Conservation (phyloP, 208 protist species). For the Porcisia hertigi region DNA sequence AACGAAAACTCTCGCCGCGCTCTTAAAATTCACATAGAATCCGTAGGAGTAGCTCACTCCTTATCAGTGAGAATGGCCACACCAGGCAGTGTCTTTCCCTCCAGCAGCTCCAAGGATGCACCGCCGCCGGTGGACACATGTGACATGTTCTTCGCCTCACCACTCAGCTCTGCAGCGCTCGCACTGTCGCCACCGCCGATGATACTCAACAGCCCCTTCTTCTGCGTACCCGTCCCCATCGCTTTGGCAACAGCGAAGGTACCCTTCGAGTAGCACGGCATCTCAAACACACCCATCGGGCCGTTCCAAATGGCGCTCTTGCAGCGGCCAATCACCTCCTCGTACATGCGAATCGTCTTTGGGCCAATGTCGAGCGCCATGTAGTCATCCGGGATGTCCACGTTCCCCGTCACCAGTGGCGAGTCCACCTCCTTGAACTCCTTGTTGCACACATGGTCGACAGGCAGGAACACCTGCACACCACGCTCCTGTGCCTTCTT, state of each 20-base stretch:
- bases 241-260: conserved; percentile 87
- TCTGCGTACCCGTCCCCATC: conserved; percentile 69
- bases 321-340: conserved; percentile 78
- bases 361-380: conserved; percentile 97
- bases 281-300: conserved; percentile 98
- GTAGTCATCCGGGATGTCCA: conserved; percentile 77
- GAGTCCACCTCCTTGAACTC: conserved; percentile 74
- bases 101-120: conserved; percentile 99
- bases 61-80: conserved; percentile 85
- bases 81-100: conserved; percentile 95
- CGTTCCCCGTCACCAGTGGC: conserved; percentile 58
- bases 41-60: conserved; percentile 71
- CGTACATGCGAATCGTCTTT: conserved; percentile 65
- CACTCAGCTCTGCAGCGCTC: conserved; percentile 90
- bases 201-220: conserved; percentile 86
- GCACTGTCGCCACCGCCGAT: conserved; percentile 98
- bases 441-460: conserved; percentile 96
- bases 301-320: conserved; percentile 95
- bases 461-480: conserved; percentile 96
- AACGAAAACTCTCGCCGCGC: not conserved
- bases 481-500: conserved; percentile 69
- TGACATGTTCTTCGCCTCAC: conserved; percentile 91
- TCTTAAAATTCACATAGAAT: conserved; percentile 38
- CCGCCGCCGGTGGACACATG: conserved; percentile 99
- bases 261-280: conserved; percentile 94